These are phyloP conservation scores for Citrus reticulata DNA, from an alignment of 345 rosid genomes.

Conservation along the genomic window DNA sequence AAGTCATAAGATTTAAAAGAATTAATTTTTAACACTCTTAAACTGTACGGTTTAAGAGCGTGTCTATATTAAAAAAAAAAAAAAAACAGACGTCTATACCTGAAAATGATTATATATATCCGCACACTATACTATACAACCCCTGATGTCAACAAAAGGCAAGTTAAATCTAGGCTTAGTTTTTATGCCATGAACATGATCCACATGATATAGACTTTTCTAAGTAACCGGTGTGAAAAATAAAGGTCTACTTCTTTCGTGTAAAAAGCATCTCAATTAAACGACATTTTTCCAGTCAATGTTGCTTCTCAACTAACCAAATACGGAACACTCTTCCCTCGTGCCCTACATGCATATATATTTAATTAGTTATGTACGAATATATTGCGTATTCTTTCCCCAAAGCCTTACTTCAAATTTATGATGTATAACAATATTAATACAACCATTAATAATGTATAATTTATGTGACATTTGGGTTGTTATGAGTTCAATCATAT, in stretches of 20 bases:
- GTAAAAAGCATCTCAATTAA: no score
- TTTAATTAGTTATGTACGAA: background rate
- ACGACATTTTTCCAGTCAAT: background rate
- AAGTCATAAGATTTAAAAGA: fast-evolving
- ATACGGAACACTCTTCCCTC: background rate
- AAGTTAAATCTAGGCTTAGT: no score
- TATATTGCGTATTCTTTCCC: background rate
- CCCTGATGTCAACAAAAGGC: no score
- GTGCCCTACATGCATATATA: background rate
- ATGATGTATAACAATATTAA: no score
- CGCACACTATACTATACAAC: no score
- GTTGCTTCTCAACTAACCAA: background rate
- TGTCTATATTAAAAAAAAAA: no score
- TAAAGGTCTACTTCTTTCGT: no score
- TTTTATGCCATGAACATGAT: background rate
- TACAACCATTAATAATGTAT: no score
- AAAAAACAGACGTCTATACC: no score
- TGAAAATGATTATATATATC: no score
- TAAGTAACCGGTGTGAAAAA: background rate
- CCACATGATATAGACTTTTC: background rate
- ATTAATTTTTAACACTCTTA: no score
- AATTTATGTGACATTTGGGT: background rate
- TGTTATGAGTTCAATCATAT: background rate
- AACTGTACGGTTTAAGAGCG: fast-evolving
- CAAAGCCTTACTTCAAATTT: no score